Evolutionary conservation across 768 basidiomycete genomes (phyloP), one percentile per base, ranked within the genome.

Genomic region (Auricularia heimuer): DNA sequence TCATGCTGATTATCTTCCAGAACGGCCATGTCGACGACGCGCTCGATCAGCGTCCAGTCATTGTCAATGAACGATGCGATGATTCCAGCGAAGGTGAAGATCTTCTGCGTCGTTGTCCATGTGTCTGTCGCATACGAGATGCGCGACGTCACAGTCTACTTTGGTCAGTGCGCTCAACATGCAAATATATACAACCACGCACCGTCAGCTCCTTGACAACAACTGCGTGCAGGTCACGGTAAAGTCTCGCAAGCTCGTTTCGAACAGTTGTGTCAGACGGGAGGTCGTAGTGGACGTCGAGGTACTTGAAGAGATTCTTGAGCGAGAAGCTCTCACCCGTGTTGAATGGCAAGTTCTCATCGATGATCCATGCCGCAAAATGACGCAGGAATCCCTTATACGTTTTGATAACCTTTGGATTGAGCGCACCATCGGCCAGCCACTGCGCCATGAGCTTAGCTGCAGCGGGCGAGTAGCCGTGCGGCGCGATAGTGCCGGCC

Each of bases 211-310:
- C 70, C 14, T 62, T 39, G n/a, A 70, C 68, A 34, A 72, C 62
- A 24, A 67, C 61, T 10, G 60, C 62, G 65, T 72, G 68, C 56
- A 74, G 66, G 34, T 71, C 70, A 0, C 12, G 16, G 54, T 65
- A 70, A 35, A 72, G 65, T 18, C 54, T 35, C 10, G 63, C 65
- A 14, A 73, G 62, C 36, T 63, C 64, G 63, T 72, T 73, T 11
- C 69, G 69, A 21, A 74, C 69, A 16, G 71, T 72, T 3, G 73
- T 73, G 61, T 74, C 73, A 24, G 64, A 65, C 3, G 72, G 73
- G 21, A 74, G 68, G 18, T 21, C 33, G 42, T 62, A 70, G 34
- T 64, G 42, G 58, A 68, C 42, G 61, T 70, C n/a, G 24, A 63
- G 36, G 29, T 67, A 56, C 68, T 64, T 42, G 66, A 71, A 73